Conservation (phyloP, 176 grass and related monocot genomes). For the Triticum turgidum region DNA sequence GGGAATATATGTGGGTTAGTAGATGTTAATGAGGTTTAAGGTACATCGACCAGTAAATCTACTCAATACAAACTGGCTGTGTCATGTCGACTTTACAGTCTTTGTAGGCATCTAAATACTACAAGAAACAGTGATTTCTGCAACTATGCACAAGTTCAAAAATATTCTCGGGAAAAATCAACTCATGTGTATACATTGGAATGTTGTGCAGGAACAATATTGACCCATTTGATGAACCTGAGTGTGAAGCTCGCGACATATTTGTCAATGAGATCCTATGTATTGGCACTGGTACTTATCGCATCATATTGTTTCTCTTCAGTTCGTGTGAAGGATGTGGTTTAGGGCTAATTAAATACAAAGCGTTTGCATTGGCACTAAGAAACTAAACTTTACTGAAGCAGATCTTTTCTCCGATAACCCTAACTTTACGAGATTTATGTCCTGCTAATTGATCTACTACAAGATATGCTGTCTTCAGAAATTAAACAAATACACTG, state of each 20-base stretch:
- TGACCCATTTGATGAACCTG: conserved; percentile 92
- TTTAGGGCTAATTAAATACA: conserved; percentile 13
- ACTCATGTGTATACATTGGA: conserved; percentile 23
- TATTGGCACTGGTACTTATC: conserved; percentile 68
- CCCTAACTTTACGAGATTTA: conserved; percentile 9
- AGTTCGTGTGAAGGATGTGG: neutral
- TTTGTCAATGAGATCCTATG: conserved; percentile 92
- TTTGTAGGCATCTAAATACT: conserved; percentile 18
- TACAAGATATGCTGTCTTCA: neutral
- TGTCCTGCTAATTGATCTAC: conserved; percentile 3
- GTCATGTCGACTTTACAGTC: neutral
- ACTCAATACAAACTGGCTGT: neutral
- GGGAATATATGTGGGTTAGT: neutral
- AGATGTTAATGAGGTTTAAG: neutral
- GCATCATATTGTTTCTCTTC: conserved; percentile 11
- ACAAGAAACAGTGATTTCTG: conserved; percentile 8
- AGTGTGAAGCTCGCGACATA: conserved; percentile 85
- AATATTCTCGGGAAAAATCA: neutral
- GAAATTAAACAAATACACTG: neutral
- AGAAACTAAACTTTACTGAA: conserved; percentile 23
- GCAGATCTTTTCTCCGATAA: neutral
- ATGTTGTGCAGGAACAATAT: conserved; percentile 52
- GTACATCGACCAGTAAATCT: neutral
- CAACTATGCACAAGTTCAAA: neutral
- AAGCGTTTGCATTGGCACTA: conserved; percentile 23